These are phyloP conservation scores for Mortierella polycephala DNA, from an alignment of 371 early-diverging fungal species.

Conservation along the genomic window DNA sequence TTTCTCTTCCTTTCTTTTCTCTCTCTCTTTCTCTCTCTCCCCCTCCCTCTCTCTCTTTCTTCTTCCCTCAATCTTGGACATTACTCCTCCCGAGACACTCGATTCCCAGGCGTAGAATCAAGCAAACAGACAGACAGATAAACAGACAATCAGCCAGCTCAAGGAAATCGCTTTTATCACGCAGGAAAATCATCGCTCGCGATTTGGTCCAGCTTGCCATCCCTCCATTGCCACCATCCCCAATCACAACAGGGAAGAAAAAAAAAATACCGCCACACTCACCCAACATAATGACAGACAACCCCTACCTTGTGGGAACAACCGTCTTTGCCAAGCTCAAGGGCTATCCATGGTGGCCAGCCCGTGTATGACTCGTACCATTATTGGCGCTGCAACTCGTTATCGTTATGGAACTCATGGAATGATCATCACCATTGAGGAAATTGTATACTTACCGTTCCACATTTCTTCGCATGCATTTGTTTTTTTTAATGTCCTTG, in stretches of 20 bases:
- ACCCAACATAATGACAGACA: slow-evolving; percentile 36
- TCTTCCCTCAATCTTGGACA: background rate
- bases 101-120: background rate
- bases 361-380: slow-evolving; percentile 62
- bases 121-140: background rate
- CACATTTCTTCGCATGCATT: background rate
- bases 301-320: slow-evolving; percentile 66
- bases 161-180: too few species aligned
- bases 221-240: background rate
- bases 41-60: background rate
- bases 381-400: too few species aligned
- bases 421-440: background rate
- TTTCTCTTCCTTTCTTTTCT: background rate
- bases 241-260: background rate
- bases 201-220: too few species aligned
- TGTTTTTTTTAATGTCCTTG: slow-evolving; percentile 5
- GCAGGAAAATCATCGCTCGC: too few species aligned
- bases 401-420: too few species aligned
- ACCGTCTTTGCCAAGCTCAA: slow-evolving; percentile 79
- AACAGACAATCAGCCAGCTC: background rate
- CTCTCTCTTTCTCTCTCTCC: background rate
- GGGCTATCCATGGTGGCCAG: slow-evolving; percentile 87
- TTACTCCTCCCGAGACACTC: background rate
- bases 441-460: background rate
- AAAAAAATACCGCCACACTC: background rate